Evolutionary conservation across 768 basidiomycete species (phyloP), one percentile per base, ranked within the genome.

Genomic region (Agaricus subrufescens): DNA sequence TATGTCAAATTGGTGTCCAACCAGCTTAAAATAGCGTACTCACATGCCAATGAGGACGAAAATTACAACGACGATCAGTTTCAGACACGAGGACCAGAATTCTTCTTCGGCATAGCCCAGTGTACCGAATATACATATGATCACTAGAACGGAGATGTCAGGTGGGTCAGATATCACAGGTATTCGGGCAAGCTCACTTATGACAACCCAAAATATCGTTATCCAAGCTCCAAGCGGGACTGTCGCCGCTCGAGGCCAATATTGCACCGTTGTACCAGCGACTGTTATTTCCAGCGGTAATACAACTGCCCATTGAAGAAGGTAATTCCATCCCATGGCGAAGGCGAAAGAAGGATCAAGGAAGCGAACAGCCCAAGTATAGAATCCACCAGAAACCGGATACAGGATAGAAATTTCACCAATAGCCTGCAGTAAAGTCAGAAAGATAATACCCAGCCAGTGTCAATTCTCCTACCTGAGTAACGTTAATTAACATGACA

Each of bases 281-380:
- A 78, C 75, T 2, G 75, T 77, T 15, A 77, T 73, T 66, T 78
- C 75, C 27, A 78, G 62, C 0, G 75, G 77, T 38, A 78, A 65
- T 2, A 73, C 73, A 25, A 75, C 61, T 9, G 72, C 75, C 77
- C 77, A 78, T 71, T 76, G 75, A 42, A 78, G 67, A 38, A 71
- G 69, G 57, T 78, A 78, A 51, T 78, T 78, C 77, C 77, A 78
- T 2, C 77, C 77, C 77, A 78, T 78, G 44, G 75, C 73, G 53
- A 77, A 77, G 39, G 75, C 75, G 58, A 76, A 78, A 12, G 75
- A 71, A 46, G 77, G 77, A 52, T 78, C 77, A 57, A 77, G 66
- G 63, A 78, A 77, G 31, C 75, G 75, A 63, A 68, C 64, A 44
- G 77, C 73, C 44, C 77, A 67, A 31, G 76, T 76, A 59, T 78